Evolutionary conservation across 768 basidiomycete species (phyloP).

Genomic region (Hortiboletus campestris): DNA sequence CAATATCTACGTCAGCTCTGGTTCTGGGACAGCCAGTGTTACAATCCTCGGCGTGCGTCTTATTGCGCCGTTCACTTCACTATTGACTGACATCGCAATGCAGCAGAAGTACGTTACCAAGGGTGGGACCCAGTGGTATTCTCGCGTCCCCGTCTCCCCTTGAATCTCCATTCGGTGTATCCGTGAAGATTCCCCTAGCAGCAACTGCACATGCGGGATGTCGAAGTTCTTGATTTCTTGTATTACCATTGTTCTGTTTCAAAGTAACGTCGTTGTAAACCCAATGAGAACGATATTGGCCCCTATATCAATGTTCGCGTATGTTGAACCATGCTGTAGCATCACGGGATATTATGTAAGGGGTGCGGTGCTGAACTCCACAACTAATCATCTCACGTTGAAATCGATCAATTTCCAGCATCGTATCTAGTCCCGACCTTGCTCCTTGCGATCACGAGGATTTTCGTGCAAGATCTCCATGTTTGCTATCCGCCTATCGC

Average conservation of each 20-base stretch:
- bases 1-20: conserved; percentile 1
- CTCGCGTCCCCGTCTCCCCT: background rate
- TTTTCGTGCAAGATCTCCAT: too few species aligned
- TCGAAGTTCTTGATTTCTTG: background rate
- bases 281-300: background rate
- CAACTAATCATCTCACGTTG: too few species aligned
- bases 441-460: too few species aligned
- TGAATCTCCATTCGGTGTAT: background rate
- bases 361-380: too few species aligned
- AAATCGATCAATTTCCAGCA: too few species aligned
- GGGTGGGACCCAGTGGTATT: background rate
- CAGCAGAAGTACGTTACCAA: background rate
- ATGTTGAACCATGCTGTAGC: too few species aligned
- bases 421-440: too few species aligned
- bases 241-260: background rate
- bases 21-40: background rate
- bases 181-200: background rate
- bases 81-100: background rate
- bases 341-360: too few species aligned
- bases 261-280: background rate
- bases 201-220: background rate
- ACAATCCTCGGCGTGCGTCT: conserved; percentile 1
- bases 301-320: too few species aligned
- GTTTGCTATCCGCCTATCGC: too few species aligned
- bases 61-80: background rate